Base-by-base conservation (phyloP, 2,329 filamentous ascomycete species). In the Thelonectria discophora region DNA sequence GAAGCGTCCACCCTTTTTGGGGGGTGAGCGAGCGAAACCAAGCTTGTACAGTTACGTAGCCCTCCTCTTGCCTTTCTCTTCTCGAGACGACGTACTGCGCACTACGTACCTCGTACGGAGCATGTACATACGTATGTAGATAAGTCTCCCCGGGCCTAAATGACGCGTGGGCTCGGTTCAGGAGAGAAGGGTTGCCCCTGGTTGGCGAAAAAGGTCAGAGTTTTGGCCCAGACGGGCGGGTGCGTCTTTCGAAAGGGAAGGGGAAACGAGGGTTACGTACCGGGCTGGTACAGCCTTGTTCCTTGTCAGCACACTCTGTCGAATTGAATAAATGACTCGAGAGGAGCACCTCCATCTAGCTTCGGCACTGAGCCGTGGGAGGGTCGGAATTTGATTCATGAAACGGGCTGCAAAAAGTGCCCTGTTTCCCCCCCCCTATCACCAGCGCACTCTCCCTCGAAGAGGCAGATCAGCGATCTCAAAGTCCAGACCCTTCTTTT, bases 121-220 rank as follows among this genome's bases (percentile, higher is more conserved):
- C n/a, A n/a, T n/a, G n/a, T n/a, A n/a, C n/a, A n/a, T n/a, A n/a
- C n/a, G n/a, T n/a, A n/a, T n/a, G n/a, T n/a, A n/a, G n/a, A n/a
- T n/a, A n/a, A n/a, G n/a, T 11, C 8, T 9, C 8, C 9, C 32
- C 13, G 3, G 12, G 12, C 6, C 49, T 51, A 60, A 56, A 67
- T 66, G 65, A 64, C 55, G 75, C 73, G 9, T 75, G 73, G 62
- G 74, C 45, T 48, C 40, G 32, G 32, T 34, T 24, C 32, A 48
- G 45, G 37, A 61, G 73, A 74, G 7, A 67, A 74, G 63, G 68
- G n/a, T n/a, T 69, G 12, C 56, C 56, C 56, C 56, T 59, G 55
- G 47, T 20, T 34, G 34, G 48, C 42, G 30, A 17, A 39, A 60
- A 15, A 60, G 58, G n/a, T n/a, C n/a, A n/a, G n/a, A n/a, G n/a